phyloP scores from a whole-genome alignment of 2,329 filamentous ascomycete genomes.

The Diplodia scrobiculata region DNA sequence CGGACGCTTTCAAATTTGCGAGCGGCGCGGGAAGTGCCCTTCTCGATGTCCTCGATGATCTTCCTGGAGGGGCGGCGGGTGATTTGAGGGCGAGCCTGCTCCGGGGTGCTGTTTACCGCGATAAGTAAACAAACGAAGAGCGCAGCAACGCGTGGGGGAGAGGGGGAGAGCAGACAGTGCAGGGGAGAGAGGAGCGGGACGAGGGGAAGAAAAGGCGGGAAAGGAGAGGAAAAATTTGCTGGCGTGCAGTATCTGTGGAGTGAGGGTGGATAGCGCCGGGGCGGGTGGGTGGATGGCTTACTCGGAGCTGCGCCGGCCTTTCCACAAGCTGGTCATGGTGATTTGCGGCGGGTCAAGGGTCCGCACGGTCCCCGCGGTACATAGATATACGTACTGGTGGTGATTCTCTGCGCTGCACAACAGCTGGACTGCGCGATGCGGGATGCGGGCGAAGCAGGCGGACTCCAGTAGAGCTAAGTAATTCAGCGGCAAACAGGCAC shows the following conservation, averaged over 20 bases:
- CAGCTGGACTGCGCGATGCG: neutral
- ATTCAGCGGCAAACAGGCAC: slow-evolving; percentile 12
- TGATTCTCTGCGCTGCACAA: slow-evolving; percentile 21
- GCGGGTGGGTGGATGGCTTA: slow-evolving; percentile 37
- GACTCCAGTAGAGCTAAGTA: slow-evolving; percentile 3
- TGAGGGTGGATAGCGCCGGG: slow-evolving; percentile 29
- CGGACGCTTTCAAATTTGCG: slow-evolving; percentile 23
- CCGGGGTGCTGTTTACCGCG: slow-evolving; percentile 18
- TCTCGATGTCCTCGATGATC: slow-evolving; percentile 46
- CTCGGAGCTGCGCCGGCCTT: slow-evolving; percentile 46
- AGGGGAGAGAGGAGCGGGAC: neutral
- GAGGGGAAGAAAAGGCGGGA: slow-evolving; percentile 28
- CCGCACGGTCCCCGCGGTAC: slow-evolving; percentile 13
- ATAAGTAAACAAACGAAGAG: slow-evolving; percentile 15
- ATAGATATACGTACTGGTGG: slow-evolving; percentile 20
- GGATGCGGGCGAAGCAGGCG: neutral
- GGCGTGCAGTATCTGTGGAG: slow-evolving; percentile 26
- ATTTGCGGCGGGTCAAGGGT: slow-evolving; percentile 27
- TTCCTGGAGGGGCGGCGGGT: slow-evolving; percentile 39
- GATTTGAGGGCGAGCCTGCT: slow-evolving; percentile 11
- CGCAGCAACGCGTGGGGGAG: slow-evolving; percentile 18
- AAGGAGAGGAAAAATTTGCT: slow-evolving; percentile 32
- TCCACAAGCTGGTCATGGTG: slow-evolving; percentile 46
- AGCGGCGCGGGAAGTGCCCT: slow-evolving; percentile 10
- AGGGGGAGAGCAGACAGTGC: neutral